Evolutionary conservation across 495 filamentous ascomycete species (phyloP).

Genomic region (Penicillium lividum): DNA sequence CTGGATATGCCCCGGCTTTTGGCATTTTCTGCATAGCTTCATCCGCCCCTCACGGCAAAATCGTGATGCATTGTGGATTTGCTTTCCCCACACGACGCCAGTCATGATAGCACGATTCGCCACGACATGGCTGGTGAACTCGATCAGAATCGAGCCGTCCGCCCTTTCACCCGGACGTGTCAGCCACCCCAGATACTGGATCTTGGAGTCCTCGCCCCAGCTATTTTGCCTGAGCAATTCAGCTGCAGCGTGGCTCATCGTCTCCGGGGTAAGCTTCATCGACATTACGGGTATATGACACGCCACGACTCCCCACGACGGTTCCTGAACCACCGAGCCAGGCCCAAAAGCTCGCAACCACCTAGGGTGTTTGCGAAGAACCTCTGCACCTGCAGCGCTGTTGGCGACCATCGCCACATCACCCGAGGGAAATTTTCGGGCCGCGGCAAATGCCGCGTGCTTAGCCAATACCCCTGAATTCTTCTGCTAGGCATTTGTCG

Average conservation of each 20-base stretch:
- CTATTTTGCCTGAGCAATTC: constrained; percentile 12
- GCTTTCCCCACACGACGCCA: constrained; percentile 14
- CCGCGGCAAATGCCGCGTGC: too few species aligned
- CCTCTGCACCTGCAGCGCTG: constrained; percentile 11
- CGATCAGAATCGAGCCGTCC: constrained; percentile 22
- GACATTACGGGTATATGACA: constrained; percentile 9
- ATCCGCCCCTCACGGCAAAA: constrained; percentile 8
- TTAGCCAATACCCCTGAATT: neutral
- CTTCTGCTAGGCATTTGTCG: neutral
- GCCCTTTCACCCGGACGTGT: constrained; percentile 9
- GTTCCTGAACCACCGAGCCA: constrained; percentile 13
- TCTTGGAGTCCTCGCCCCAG: constrained; percentile 13
- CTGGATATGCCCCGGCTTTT: constrained; percentile 9
- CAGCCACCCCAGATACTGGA: constrained; percentile 15
- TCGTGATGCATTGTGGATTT: constrained; percentile 5
- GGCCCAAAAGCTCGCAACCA: constrained; percentile 16
- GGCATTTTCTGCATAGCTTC: constrained; percentile 8
- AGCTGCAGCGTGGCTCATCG: constrained; percentile 9
- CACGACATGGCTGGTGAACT: constrained; percentile 20
- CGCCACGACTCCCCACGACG: constrained; percentile 23
- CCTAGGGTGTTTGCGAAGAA: constrained; percentile 10
- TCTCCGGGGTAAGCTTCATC: constrained; percentile 13
- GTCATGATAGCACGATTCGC: constrained; percentile 20
- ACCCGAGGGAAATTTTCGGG: neutral
- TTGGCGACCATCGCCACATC: constrained; percentile 14